Conservation (phyloP, 371 early-diverging fungal genomes). For the Mortierella sp. region DNA sequence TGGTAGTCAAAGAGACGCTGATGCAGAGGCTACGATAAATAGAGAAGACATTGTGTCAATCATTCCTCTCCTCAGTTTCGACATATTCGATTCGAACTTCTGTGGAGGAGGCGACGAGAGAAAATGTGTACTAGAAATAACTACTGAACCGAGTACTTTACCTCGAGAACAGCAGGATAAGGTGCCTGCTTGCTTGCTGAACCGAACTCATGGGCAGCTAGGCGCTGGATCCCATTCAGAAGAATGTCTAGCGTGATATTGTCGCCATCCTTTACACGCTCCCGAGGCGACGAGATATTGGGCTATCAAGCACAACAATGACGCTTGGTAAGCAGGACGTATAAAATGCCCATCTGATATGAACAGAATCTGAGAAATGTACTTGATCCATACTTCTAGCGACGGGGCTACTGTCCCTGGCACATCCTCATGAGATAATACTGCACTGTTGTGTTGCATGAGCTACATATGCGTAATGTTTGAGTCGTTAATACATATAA, state of each 20-base stretch:
- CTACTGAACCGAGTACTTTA: background rate
- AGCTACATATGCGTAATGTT: no score
- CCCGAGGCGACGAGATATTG: background rate
- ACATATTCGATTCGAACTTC: no score
- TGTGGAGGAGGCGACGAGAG: no score
- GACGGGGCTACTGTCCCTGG: no score
- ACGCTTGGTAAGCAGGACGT: background rate
- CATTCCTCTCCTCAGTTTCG: no score
- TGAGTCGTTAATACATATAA: no score
- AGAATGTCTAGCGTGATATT: constrained; percentile 14
- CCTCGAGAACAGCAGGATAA: constrained; percentile 34
- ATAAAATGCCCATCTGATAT: no score
- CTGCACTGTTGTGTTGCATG: no score
- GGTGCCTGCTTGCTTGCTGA: background rate
- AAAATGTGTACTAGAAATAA: no score
- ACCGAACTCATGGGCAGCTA: constrained; percentile 35
- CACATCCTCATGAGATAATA: no score
- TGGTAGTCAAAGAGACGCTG: constrained; percentile 28
- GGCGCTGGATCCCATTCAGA: constrained; percentile 16
- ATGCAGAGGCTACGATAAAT: constrained; percentile 14
- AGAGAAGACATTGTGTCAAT: background rate
- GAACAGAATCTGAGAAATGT: no score
- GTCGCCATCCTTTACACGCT: background rate
- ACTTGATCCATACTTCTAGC: no score
- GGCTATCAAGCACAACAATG: background rate